phyloP scores from a whole-genome alignment of 192 early-diverging fungal species.

The Chytriomyces sp. region DNA sequence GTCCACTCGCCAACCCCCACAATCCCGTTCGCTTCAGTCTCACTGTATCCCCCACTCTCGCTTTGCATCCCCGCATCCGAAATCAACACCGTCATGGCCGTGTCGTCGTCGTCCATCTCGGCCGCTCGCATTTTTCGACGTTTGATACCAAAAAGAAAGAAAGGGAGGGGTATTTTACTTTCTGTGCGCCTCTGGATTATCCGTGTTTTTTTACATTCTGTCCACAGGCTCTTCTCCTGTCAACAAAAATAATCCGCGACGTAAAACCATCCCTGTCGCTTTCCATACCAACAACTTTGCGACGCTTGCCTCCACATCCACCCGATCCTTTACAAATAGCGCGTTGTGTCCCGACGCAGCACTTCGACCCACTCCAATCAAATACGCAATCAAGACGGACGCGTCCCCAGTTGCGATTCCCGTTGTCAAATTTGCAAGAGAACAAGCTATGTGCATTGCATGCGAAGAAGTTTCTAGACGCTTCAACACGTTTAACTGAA shows the following conservation, averaged over 20 bases:
- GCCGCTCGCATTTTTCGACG: no score
- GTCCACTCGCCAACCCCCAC: no score
- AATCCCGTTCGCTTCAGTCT: no score
- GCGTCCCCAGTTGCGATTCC: constrained; percentile 1
- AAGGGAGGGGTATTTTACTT: background rate
- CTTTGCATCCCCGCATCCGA: no score
- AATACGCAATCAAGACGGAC: background rate
- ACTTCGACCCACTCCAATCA: constrained; percentile 1
- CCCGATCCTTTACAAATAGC: constrained; percentile 23
- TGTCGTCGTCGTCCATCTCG: no score
- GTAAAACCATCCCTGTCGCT: background rate
- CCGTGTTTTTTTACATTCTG: background rate
- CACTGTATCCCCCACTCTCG: no score
- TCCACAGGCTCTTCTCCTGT: constrained; percentile 17
- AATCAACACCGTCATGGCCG: no score
- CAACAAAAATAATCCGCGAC: background rate
- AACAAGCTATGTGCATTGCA: constrained; percentile 14
- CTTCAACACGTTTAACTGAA: background rate
- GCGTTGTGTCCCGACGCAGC: constrained; percentile 13
- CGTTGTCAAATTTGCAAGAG: constrained; percentile 3
- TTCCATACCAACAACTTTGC: constrained; percentile 14
- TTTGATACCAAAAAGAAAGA: background rate
- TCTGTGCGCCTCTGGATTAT: background rate
- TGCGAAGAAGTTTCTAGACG: background rate
- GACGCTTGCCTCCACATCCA: background rate